Conservation (phyloP, 345 rosid genomes). For the Camelina hispida region DNA sequence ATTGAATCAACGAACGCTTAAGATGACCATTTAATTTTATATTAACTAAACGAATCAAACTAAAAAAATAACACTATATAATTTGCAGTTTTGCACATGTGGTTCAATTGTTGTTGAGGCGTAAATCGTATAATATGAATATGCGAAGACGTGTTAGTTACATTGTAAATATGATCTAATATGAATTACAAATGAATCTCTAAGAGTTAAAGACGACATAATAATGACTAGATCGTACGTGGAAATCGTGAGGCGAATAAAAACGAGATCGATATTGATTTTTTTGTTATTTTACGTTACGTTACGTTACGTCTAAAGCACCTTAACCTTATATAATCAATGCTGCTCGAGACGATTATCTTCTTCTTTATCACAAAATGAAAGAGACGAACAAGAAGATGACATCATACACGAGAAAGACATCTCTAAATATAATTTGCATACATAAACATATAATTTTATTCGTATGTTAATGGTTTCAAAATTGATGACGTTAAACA, state of each 20-base stretch:
- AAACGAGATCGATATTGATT: background rate
- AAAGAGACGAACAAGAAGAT: background rate
- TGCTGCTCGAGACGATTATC: background rate
- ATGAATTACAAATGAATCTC: background rate
- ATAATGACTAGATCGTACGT: background rate
- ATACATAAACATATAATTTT: background rate
- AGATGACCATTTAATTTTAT: background rate
- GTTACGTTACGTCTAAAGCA: background rate
- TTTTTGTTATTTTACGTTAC: background rate
- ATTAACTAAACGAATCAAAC: background rate
- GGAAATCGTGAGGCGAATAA: background rate
- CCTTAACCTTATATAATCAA: background rate
- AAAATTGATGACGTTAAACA: no score
- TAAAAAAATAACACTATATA: background rate
- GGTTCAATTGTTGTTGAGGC: background rate
- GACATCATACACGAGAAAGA: no score
- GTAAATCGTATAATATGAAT: no score
- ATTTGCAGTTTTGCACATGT: background rate
- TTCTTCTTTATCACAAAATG: background rate
- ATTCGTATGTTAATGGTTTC: background rate
- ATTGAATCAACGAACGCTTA: background rate
- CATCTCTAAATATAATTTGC: background rate
- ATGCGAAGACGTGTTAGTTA: no score
- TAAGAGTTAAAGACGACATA: background rate
- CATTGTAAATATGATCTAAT: background rate